phyloP scores from a whole-genome alignment of 2,329 filamentous ascomycete genomes.

The Incumbomyces delicatus region DNA sequence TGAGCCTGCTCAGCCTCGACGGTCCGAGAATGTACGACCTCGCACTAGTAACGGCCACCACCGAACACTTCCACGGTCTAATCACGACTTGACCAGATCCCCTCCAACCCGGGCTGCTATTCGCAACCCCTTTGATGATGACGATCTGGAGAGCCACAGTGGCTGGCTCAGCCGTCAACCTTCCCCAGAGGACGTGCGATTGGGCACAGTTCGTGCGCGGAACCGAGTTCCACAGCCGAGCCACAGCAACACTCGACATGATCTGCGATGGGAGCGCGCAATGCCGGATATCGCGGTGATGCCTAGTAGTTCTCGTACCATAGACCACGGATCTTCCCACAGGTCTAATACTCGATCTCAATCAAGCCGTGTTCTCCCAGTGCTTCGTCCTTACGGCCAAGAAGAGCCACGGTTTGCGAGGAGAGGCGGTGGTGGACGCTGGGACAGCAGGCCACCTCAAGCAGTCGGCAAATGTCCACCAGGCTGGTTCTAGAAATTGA shows the following conservation, averaged over 20 bases:
- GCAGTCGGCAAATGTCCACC: neutral
- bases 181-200: no score
- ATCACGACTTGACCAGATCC: no score
- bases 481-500: neutral
- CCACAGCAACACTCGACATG: neutral
- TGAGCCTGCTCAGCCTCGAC: no score
- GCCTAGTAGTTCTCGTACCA: neutral
- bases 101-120: no score
- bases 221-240: no score
- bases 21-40: no score
- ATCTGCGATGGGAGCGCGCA: neutral
- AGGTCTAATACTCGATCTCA: neutral
- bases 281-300: neutral
- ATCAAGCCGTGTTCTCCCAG: neutral
- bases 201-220: no score
- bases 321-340: neutral
- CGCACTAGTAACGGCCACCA: no score
- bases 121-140: no score
- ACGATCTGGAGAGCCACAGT: no score
- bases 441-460: neutral
- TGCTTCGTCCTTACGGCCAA: neutral
- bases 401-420: neutral
- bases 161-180: no score
- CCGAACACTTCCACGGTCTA: no score
- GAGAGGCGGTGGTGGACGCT: neutral